Evolutionary conservation across 129 eudicot species (phyloP).

Genomic region (Flaveria bidentis): DNA sequence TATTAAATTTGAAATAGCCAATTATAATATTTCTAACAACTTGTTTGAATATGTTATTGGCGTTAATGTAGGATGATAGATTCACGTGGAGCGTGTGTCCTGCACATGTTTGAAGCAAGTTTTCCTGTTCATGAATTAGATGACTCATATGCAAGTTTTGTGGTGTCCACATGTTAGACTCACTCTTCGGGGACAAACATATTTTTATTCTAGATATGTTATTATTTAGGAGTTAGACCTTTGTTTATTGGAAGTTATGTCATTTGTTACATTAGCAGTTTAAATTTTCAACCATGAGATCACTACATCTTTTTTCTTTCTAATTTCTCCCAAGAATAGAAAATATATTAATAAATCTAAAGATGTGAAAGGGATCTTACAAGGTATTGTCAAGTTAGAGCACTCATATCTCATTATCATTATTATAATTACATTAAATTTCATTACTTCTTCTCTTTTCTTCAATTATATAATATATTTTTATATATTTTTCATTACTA

Average conservation of each 20-base stretch:
- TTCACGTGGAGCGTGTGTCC: slow-evolving; percentile 30
- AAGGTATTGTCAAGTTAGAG: background rate
- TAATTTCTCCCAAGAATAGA: background rate
- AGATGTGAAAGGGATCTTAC: no score
- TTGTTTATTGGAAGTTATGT: slow-evolving; percentile 13
- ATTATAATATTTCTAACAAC: background rate
- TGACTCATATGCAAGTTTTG: background rate
- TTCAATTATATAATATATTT: no score
- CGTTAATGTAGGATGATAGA: background rate
- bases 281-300: background rate
- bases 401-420: no score
- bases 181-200: slow-evolving; percentile 1
- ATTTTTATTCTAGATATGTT: slow-evolving; percentile 5
- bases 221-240: background rate
- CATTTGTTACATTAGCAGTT: background rate
- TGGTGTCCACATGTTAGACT: slow-evolving; percentile 9
- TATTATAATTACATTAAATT: no score
- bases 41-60: background rate
- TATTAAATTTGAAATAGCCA: background rate
- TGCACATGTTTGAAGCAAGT: slow-evolving; percentile 19
- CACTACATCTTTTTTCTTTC: background rate
- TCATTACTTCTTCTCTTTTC: no score
- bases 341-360: background rate
- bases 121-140: slow-evolving; percentile 2
- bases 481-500: no score